Conservation (phyloP, 352 stramenopile species). For the Globisporangium emineosum region DNA sequence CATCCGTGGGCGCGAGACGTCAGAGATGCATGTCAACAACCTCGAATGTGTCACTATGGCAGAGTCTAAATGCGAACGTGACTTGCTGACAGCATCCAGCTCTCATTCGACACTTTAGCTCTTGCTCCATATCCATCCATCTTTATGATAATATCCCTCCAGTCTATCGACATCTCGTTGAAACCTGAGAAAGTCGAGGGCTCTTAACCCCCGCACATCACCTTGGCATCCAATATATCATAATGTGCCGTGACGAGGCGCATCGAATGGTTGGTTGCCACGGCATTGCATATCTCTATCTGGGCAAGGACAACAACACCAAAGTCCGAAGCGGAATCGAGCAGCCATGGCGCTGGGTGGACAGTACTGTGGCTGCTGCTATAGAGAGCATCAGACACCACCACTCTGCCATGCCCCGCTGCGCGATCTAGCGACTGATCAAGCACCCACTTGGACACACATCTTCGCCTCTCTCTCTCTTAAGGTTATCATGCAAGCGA, state of each 20-base stretch:
- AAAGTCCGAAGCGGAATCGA: no score
- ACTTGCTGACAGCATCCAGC: background rate
- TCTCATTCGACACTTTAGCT: background rate
- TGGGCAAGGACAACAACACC: background rate
- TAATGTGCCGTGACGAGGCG: background rate
- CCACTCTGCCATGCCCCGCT: no score
- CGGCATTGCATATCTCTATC: background rate
- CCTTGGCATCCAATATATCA: background rate
- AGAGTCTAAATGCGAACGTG: no score
- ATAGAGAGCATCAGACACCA: background rate
- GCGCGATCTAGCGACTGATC: background rate
- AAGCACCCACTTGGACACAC: background rate
- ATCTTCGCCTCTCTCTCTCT: background rate
- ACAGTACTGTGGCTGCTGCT: no score
- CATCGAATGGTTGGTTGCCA: background rate
- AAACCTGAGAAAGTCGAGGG: background rate
- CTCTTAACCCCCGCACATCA: background rate
- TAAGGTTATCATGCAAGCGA: no score
- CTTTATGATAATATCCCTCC: background rate
- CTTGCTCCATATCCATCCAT: background rate
- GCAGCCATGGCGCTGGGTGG: no score
- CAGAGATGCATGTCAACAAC: background rate
- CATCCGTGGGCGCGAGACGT: no score
- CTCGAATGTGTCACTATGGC: background rate
- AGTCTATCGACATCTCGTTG: background rate